Percentiles rank a stretch among this genome's conserved stretches.
Conservation (phyloP, 202 grass and related monocot species). For the Elaeis oleifera region DNA sequence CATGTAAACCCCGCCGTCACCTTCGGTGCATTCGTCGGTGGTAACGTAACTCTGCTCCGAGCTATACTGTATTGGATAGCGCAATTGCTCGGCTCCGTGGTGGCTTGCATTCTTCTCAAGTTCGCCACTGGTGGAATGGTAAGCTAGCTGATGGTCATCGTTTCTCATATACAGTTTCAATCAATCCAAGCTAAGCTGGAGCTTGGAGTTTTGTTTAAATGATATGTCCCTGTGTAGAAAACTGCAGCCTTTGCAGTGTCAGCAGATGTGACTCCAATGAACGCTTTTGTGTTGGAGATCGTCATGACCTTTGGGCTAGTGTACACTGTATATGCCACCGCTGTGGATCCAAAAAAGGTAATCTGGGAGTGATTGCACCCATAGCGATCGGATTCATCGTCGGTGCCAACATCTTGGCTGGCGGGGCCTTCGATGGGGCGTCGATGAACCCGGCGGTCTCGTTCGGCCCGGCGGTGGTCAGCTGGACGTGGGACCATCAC, state of each 20-base stretch:
- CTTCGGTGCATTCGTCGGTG: conserved; percentile 70
- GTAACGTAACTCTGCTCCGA: conserved; percentile 61
- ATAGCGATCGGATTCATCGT: conserved; percentile 79
- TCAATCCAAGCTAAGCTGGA: conserved; percentile 8
- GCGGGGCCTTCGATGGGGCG: conserved; percentile 68
- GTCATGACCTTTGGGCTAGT: conserved; percentile 88
- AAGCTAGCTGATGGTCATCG: neutral
- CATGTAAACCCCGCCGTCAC: conserved; percentile 89
- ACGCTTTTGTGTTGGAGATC: conserved; percentile 61
- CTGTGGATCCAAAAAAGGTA: conserved; percentile 55
- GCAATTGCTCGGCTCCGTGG: conserved; percentile 67
- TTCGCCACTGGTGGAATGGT: conserved; percentile 51
- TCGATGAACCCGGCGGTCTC: conserved; percentile 85
- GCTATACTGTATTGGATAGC: conserved; percentile 65
- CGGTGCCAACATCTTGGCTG: conserved; percentile 74
- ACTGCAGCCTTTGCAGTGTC: conserved; percentile 57
- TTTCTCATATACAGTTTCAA: too few relatives aligned
- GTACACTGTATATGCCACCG: conserved; percentile 75
- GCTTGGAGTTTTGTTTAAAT: neutral
- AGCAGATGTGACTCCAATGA: conserved; percentile 45
- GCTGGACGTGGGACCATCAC: conserved; percentile 55
- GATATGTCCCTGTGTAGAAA: neutral
- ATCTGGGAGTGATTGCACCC: conserved; percentile 53
- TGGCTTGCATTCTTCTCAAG: conserved; percentile 62
- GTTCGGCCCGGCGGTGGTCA: conserved; percentile 61